Base-by-base conservation (phyloP, 2,329 filamentous ascomycete species). In the Colletotrichum filicis region DNA sequence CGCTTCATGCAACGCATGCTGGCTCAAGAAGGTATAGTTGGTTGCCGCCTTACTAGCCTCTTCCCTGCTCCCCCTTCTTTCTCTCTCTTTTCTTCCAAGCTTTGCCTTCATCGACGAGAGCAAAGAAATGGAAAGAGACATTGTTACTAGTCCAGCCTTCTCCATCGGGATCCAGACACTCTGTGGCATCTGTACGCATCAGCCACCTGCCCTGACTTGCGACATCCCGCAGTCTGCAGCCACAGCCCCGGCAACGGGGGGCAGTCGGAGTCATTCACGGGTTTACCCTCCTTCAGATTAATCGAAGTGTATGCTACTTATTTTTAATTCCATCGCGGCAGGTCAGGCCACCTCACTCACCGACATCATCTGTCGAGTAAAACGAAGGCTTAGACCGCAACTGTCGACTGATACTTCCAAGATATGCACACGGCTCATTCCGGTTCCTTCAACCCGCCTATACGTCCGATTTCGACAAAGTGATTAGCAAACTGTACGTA, bases 191-290 rank as follows among this genome's bases (percentile, higher is more conserved):
- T 37, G 12, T 26, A 30, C 14, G 24, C 32, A 16, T 52, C 35
- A 14, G 52, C 59, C 69, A 63, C 59, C 24, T 63, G 58, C 58
- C 26, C 66, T 59, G 57, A 64, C 37, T 58, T 69, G 24, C 35
- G 61, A 70, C 59, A 42, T 55, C 37, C 11, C 42, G n/a, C 42
- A 52, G 12, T 30, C 53, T 55, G 59, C 26, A 62, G 52, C 30
- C 52, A 26, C 30, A n/a, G 30, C 26, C 42, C 61, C 12, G 52
- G 52, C 9, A 37, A 28, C 16, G 30, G 11, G 9, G n/a, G 49
- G 53, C 8, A 56, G 9, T 16, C 37, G 14, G 53, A 35, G 52
- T 32, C 46, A 11, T 32, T 30, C 58, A 72, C 30, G 42, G 58
- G 66, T 26, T 7, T 32, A 14, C 24, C 12, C 30, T 42, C 24